Conservation (phyloP, 345 rosid genomes). For the Laguncularia racemosa region DNA sequence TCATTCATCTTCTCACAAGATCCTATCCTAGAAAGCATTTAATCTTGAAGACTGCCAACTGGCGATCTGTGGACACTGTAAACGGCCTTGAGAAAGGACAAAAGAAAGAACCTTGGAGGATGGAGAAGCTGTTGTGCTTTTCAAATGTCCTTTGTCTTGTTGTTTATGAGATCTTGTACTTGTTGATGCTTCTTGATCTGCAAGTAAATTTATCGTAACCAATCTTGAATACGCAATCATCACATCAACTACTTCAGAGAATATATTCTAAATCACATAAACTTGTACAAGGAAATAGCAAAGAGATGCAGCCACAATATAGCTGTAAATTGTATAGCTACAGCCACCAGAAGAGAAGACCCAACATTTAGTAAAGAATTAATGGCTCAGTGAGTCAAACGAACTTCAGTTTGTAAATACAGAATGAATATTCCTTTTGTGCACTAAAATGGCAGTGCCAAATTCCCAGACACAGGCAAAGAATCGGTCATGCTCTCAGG, state of each 20-base stretch:
- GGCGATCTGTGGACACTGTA: background rate
- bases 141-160: slow-evolving; percentile 35
- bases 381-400: too few species aligned
- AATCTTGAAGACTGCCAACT: slow-evolving; percentile 1
- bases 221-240: slow-evolving; percentile 4
- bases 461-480: too few species aligned
- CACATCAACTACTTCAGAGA: background rate
- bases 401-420: too few species aligned
- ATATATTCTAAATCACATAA: background rate
- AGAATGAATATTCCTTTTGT: too few species aligned
- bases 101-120: slow-evolving; percentile 39
- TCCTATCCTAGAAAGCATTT: background rate
- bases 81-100: background rate
- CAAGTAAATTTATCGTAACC: slow-evolving; percentile 12
- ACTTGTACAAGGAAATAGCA: background rate
- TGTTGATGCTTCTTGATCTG: slow-evolving; percentile 37
- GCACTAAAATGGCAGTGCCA: too few species aligned
- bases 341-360: too few species aligned
- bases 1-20: too few species aligned
- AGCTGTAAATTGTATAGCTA: too few species aligned
- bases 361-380: too few species aligned
- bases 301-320: too few species aligned
- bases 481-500: too few species aligned
- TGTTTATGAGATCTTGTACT: slow-evolving; percentile 34
- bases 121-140: slow-evolving; percentile 23